Evolutionary conservation across 768 basidiomycete genomes (phyloP).

Genomic region (Lentinula sp.): DNA sequence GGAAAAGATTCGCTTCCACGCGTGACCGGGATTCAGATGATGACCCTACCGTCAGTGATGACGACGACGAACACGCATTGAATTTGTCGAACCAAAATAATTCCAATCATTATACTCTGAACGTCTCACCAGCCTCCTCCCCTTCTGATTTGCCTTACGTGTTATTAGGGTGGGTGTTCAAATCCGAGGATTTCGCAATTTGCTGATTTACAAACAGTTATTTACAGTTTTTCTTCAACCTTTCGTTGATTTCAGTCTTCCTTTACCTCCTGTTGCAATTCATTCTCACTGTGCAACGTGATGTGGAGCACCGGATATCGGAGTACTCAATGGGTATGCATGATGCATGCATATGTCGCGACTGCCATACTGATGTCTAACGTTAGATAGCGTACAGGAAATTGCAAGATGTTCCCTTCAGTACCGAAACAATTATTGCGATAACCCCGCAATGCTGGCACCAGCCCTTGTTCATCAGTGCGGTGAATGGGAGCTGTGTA

Average conservation of each 20-base stretch:
- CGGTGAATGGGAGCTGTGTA: conserved; percentile 86
- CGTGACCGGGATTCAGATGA: conserved; percentile 28
- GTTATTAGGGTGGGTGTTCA: conserved; percentile 67
- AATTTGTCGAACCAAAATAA: conserved; percentile 45
- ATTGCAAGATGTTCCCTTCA: conserved; percentile 81
- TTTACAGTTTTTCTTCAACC: conserved; percentile 91
- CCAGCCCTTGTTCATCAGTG: conserved; percentile 90
- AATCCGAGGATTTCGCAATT: background rate
- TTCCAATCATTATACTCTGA: conserved; percentile 79
- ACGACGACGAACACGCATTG: conserved; percentile 26
- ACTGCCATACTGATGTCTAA: background rate
- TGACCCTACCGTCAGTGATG: conserved; percentile 41
- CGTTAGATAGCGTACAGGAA: conserved; percentile 83
- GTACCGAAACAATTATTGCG: conserved; percentile 82
- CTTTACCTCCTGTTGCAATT: conserved; percentile 84
- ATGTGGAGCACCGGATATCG: conserved; percentile 81
- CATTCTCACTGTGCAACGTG: conserved; percentile 83
- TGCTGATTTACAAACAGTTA: conserved; percentile 46
- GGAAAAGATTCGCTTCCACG: conserved; percentile 15
- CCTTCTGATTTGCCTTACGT: conserved; percentile 73
- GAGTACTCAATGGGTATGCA: conserved; percentile 84
- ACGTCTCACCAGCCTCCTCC: conserved; percentile 57
- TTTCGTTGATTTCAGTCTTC: conserved; percentile 70
- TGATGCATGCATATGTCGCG: background rate
- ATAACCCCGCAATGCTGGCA: conserved; percentile 44